Conservation (phyloP, 2,329 filamentous ascomycete species). For the Neonectria neomacrospora region DNA sequence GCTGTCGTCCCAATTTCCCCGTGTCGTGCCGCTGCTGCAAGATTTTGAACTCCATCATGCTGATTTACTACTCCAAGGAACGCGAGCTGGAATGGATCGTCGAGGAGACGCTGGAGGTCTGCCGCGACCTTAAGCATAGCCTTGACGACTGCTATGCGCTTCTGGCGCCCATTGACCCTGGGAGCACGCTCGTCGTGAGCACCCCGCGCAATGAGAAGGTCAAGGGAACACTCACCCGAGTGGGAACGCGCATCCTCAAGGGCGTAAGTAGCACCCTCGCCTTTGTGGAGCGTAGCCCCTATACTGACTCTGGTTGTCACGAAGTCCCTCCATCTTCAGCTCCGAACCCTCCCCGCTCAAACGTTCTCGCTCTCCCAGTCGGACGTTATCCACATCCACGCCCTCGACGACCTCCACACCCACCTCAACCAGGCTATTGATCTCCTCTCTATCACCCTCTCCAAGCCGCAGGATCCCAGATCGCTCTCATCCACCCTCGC, state of each 20-base stretch:
- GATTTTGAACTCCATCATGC: slow-evolving; percentile 35
- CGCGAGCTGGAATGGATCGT: slow-evolving; percentile 68
- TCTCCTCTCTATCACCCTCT: slow-evolving; percentile 80
- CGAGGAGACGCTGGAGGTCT: slow-evolving; percentile 59
- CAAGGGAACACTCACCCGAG: slow-evolving; percentile 90
- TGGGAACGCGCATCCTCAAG: slow-evolving; percentile 91
- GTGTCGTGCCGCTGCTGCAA: not conserved
- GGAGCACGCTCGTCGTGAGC: slow-evolving; percentile 89
- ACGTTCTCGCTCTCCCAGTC: slow-evolving; percentile 60
- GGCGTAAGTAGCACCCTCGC: slow-evolving; percentile 67
- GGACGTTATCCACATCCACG: slow-evolving; percentile 69
- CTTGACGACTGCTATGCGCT: slow-evolving; percentile 90
- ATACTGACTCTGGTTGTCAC: slow-evolving; percentile 1
- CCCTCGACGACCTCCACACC: slow-evolving; percentile 78
- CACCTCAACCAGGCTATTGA: slow-evolving; percentile 86
- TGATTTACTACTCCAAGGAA: slow-evolving; percentile 50
- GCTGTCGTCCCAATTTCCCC: not conserved
- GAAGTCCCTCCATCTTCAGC: slow-evolving; percentile 80
- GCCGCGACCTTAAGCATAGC: slow-evolving; percentile 67
- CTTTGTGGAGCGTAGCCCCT: slow-evolving; percentile 34
- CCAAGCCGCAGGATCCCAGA: slow-evolving; percentile 65
- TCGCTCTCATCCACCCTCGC: slow-evolving; percentile 67
- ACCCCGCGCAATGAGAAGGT: slow-evolving; percentile 88
- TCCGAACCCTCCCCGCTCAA: slow-evolving; percentile 72
- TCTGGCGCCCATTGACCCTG: slow-evolving; percentile 84